These are phyloP conservation scores for Amanita muscaria DNA, from an alignment of 768 basidiomycete genomes.

Conservation along the genomic window DNA sequence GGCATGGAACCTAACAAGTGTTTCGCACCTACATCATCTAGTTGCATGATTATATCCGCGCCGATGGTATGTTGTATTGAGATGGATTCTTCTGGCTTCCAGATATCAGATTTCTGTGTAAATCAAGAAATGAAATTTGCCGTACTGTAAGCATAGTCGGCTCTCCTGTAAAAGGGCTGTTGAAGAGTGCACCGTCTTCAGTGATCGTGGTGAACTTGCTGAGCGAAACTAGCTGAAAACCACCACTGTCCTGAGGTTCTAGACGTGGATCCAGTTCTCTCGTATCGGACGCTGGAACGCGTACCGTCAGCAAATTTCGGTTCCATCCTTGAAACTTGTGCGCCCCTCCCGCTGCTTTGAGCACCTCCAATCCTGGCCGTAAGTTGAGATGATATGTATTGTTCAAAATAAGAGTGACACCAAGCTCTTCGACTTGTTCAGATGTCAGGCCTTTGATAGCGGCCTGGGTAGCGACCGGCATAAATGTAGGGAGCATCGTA, in stretches of 20 bases:
- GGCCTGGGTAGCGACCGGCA: conserved; percentile 91
- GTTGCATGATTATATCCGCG: conserved; percentile 91
- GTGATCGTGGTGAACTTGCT: conserved; percentile 81
- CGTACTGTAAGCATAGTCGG: conserved; percentile 79
- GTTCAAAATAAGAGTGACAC: conserved; percentile 77
- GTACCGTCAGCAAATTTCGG: conserved; percentile 74
- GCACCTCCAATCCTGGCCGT: conserved; percentile 69
- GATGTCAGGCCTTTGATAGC: conserved; percentile 88
- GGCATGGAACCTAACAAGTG: background rate
- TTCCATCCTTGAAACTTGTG: conserved; percentile 88
- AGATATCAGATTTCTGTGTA: conserved; percentile 5
- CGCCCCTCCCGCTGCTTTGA: conserved; percentile 74
- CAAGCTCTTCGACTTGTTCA: conserved; percentile 75
- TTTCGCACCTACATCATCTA: conserved; percentile 73
- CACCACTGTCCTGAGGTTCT: conserved; percentile 66
- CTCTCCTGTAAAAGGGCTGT: conserved; percentile 79
- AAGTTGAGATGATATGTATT: conserved; percentile 88
- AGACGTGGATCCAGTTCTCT: conserved; percentile 1
- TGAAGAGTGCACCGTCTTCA: conserved; percentile 81
- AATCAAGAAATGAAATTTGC: conserved; percentile 16
- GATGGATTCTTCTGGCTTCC: conserved; percentile 84
- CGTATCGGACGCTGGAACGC: conserved; percentile 12
- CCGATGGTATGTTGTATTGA: conserved; percentile 86
- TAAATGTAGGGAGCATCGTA: conserved; percentile 83
- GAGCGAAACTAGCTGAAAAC: conserved; percentile 81